Evolutionary conservation across 1,139 yeast genomes (phyloP).

Genomic region (Yamadazyma buinensis): DNA sequence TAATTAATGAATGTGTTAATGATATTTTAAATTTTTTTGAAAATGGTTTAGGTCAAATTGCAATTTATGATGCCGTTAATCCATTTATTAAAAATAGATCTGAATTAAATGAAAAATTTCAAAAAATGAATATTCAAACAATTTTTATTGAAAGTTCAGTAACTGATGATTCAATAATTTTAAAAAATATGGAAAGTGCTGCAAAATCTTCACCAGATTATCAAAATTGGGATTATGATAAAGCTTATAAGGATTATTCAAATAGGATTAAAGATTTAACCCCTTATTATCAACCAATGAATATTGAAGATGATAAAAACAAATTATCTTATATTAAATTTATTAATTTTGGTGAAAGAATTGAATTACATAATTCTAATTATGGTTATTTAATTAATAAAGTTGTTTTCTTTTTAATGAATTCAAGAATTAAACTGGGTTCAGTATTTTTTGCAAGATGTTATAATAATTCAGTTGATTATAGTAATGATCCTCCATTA

Average conservation of each 20-base stretch:
- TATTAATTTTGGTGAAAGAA: slow-evolving; percentile 85
- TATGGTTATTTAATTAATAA: slow-evolving; percentile 87
- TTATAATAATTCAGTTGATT: slow-evolving; percentile 57
- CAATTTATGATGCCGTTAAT: slow-evolving; percentile 93
- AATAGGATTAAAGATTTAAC: slow-evolving; percentile 49
- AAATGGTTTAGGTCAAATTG: slow-evolving; percentile 83
- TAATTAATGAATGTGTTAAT: slow-evolving; percentile 60
- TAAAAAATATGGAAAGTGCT: slow-evolving; percentile 72
- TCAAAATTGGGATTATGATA: slow-evolving; percentile 60
- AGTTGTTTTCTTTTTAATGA: slow-evolving; percentile 86
- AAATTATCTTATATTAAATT: slow-evolving; percentile 72
- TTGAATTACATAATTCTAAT: slow-evolving; percentile 75
- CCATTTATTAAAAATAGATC: slow-evolving; percentile 69
- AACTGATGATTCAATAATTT: slow-evolving; percentile 66
- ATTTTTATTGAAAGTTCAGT: slow-evolving; percentile 86
- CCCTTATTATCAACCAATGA: slow-evolving; percentile 52
- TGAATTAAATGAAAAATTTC: slow-evolving; percentile 52
- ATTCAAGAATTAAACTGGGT: slow-evolving; percentile 78
- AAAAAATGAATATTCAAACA: slow-evolving; percentile 61
- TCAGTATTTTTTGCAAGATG: slow-evolving; percentile 86
- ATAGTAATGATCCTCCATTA: slow-evolving; percentile 60
- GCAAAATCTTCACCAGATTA: slow-evolving; percentile 91
- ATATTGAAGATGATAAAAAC: slow-evolving; percentile 40
- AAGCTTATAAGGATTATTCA: slow-evolving; percentile 60
- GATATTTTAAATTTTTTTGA: slow-evolving; percentile 73